Base-by-base conservation (phyloP, 306 rosid genomes). In the Quercus wislizeni region DNA sequence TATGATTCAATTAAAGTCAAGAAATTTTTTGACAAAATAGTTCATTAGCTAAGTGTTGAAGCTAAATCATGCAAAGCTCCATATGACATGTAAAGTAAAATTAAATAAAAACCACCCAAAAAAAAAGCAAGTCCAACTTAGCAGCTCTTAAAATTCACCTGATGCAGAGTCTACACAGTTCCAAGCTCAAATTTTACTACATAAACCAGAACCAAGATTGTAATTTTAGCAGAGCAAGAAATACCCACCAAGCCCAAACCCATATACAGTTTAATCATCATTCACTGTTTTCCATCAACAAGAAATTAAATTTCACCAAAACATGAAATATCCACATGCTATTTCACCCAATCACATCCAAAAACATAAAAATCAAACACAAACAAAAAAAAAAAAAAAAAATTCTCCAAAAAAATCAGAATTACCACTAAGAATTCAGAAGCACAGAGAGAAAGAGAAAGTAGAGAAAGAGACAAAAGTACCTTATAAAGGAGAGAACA, bases 291-390 rank as follows among this genome's bases (percentile, higher is more conserved):
- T 69, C 83, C 15, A 51, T 68, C 77, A 71, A 59, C 35, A 85
- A 69, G 46, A 58, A 85, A 74, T 9, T 65, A 75, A 76, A 41
- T 74, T 49, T 38, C 31, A 67, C 74, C 30, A 33, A 91, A 87
- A 74, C 30, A 80, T 28, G 19, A 80, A 79, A 83, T 75, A 81
- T 87, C 83, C 85, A 80, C 74, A 69, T 72, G 88, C 83, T 75
- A 65, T 2, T 61, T 69, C 33, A 51, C 27, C 72, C 80, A 84
- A 81, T 71, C 81, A 84, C 71, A 85, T 62, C 69, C 71, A 78
- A 18, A 58, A 49, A 57, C 14, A 27, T 27, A 21, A 63, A 74
- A 61, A 43, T 14, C 31, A 64, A 64, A 61, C 59, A 55, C 51
- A 43, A 54, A 21, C 57, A 62, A 79, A 31, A 23, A 23, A 23